Percentiles rank a stretch among this genome's conserved stretches.
phyloP scores from a whole-genome alignment of 2,329 filamentous ascomycete genomes.

The Fusarium metavorans region DNA sequence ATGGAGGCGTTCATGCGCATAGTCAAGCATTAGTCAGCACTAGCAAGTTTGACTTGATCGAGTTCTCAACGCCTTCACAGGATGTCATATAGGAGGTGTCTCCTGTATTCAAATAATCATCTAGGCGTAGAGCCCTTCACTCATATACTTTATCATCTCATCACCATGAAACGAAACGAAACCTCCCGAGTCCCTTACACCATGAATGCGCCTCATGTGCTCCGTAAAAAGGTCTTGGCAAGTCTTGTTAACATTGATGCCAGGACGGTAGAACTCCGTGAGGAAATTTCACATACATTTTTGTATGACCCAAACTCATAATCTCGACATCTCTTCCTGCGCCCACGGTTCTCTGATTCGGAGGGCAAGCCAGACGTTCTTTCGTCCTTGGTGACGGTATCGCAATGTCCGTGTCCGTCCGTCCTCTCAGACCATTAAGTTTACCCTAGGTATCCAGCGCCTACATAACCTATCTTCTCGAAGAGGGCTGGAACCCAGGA shows the following conservation, averaged over 20 bases:
- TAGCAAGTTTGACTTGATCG: background rate
- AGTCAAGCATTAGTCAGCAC: constrained; percentile 12
- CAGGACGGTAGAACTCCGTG: constrained; percentile 35
- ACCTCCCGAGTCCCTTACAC: constrained; percentile 17
- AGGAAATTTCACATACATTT: constrained; percentile 48
- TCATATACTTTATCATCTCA: constrained; percentile 24
- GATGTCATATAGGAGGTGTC: background rate
- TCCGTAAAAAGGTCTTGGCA: constrained; percentile 36
- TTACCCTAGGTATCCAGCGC: constrained; percentile 38
- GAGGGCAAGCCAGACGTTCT: constrained; percentile 34
- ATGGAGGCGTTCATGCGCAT: background rate
- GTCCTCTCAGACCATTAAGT: constrained; percentile 38
- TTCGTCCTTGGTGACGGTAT: constrained; percentile 40
- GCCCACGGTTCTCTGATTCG: constrained; percentile 28
- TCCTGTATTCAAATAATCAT: background rate
- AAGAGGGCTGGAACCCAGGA: constrained; percentile 82
- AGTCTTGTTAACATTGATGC: constrained; percentile 43
- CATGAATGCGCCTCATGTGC: constrained; percentile 35
- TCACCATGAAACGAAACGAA: constrained; percentile 23
- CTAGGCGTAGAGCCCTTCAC: constrained; percentile 14
- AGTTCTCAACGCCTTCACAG: background rate
- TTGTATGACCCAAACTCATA: constrained; percentile 43
- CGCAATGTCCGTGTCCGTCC: constrained; percentile 27
- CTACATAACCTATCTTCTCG: constrained; percentile 63
- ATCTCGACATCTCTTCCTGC: constrained; percentile 36